Evolutionary conservation across 2,329 filamentous ascomycete species (phyloP), one percentile per base, ranked within the genome.

Genomic region (Atkinsonella hypoxylon): DNA sequence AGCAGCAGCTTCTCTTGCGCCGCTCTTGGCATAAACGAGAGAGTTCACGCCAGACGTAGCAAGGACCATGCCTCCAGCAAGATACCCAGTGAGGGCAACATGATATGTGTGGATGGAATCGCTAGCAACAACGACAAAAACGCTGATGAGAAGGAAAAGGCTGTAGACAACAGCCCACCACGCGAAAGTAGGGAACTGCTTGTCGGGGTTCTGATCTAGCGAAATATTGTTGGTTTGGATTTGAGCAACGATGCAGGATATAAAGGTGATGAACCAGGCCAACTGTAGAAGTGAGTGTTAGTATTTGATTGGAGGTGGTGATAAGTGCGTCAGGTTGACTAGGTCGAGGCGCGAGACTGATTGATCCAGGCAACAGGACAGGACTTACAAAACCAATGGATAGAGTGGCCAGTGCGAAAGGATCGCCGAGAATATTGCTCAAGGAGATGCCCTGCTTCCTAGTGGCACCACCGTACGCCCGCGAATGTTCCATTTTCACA

Each of bases 81-180:
- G 77, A 65, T 93, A 97, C 47, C 89, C 89, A 32, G 93, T 89
- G 59, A 96, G 77, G 31, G 91, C 93, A 54, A 96, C 86, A 66
- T 94, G 86, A 67, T 97, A 98, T 17, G 87, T 91, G 60, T 90
- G 82, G 53, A 86, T 81, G 6, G 86, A 81, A 66, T 95, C 87
- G 47, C 87, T 89, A 41, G 86, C 89, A 58, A 96, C 82, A 11
- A 94, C 87, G 55, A 91, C 72, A 44, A 86, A 83, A 49, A 97
- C 78, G 48, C 87, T 90, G 32, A 83, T 61, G 56, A 95, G 93
- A 61, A 86, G 76, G 66, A 87, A 88, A 49, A 97, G 75, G 75
- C 86, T 88, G 70, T 89, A 97, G 53, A 87, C 83, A 51, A 89
- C 75, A 1, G 85, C 79, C 87, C 91, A 98, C 91, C 93, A 98